These are phyloP conservation scores for Xylaria multiplex DNA, from an alignment of 2,329 filamentous ascomycete species.

Conservation along the genomic window DNA sequence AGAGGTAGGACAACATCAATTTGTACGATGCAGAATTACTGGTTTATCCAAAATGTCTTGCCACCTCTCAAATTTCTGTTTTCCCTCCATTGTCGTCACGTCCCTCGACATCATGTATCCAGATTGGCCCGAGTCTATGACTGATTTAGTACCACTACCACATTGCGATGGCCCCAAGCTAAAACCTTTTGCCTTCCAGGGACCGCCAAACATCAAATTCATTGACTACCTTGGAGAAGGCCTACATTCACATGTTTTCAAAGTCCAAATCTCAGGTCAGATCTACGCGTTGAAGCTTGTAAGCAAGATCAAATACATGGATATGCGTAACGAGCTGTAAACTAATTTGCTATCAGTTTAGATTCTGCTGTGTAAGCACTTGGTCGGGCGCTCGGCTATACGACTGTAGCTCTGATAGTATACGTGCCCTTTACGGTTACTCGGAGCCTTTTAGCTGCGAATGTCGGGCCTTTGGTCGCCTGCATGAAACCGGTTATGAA, in stretches of 20 bases:
- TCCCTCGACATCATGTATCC: constrained; percentile 18
- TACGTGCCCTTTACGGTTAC: constrained; percentile 36
- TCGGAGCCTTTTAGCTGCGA: constrained; percentile 43
- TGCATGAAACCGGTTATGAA: constrained; percentile 42
- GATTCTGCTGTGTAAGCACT: too few relatives aligned
- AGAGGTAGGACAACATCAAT: too few relatives aligned
- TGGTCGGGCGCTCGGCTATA: too few relatives aligned
- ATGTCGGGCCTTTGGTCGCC: constrained; percentile 45
- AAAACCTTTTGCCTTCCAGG: constrained; percentile 24
- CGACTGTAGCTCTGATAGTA: constrained; percentile 6
- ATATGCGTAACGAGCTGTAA: constrained; percentile 6
- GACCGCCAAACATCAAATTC: constrained; percentile 1
- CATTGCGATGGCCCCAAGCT: constrained; percentile 26
- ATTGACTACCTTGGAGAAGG: constrained; percentile 21
- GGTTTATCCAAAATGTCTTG: too few relatives aligned
- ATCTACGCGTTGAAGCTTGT: constrained; percentile 11
- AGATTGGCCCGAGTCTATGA: constrained; percentile 11
- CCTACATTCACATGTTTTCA: constrained; percentile 25
- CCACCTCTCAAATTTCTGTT: too few relatives aligned
- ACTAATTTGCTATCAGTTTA: too few relatives aligned
- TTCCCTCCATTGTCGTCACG: too few relatives aligned
- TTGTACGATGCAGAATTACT: too few relatives aligned
- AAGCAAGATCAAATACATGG: too few relatives aligned
- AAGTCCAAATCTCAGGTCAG: constrained; percentile 14
- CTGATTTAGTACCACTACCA: constrained; percentile 27